These are phyloP conservation scores for Fusarium armeniacum DNA, from an alignment of 2,329 filamentous ascomycete species.

Conservation along the genomic window DNA sequence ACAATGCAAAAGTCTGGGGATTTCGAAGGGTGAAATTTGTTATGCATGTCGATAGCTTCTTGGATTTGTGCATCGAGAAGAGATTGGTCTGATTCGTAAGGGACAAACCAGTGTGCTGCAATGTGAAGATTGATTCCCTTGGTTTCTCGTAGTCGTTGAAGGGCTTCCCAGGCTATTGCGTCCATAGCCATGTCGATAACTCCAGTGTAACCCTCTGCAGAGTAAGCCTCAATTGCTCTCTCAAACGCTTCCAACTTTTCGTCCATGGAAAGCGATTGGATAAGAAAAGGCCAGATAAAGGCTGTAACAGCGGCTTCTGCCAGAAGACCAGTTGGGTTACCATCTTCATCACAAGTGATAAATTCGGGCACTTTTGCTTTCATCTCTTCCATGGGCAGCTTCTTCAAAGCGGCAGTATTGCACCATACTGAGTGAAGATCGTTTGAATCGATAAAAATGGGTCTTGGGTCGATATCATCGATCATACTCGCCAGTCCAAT, in stretches of 20 bases:
- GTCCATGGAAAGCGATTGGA: constrained; percentile 56
- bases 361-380: constrained; percentile 60
- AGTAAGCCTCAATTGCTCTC: constrained; percentile 62
- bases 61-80: constrained; percentile 59
- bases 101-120: constrained; percentile 62
- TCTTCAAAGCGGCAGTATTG: constrained; percentile 61
- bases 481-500: constrained; percentile 57
- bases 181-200: constrained; percentile 69
- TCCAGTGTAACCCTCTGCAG: constrained; percentile 62
- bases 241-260: constrained; percentile 59
- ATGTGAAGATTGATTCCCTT: constrained; percentile 57
- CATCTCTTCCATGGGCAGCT: constrained; percentile 59
- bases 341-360: constrained; percentile 59
- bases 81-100: constrained; percentile 53
- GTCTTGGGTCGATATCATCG: constrained; percentile 63
- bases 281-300: constrained; percentile 64
- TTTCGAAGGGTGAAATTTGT: constrained; percentile 45
- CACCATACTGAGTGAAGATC: constrained; percentile 67
- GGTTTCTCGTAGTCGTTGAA: constrained; percentile 56
- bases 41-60: constrained; percentile 59
- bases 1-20: constrained; percentile 59
- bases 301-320: constrained; percentile 61
- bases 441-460: constrained; percentile 66
- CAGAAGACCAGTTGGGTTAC: constrained; percentile 61
- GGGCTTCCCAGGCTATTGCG: constrained; percentile 60